Evolutionary conservation across 768 basidiomycete species (phyloP), one percentile per base, ranked within the genome.

Genomic region (Boletus subparvulus): DNA sequence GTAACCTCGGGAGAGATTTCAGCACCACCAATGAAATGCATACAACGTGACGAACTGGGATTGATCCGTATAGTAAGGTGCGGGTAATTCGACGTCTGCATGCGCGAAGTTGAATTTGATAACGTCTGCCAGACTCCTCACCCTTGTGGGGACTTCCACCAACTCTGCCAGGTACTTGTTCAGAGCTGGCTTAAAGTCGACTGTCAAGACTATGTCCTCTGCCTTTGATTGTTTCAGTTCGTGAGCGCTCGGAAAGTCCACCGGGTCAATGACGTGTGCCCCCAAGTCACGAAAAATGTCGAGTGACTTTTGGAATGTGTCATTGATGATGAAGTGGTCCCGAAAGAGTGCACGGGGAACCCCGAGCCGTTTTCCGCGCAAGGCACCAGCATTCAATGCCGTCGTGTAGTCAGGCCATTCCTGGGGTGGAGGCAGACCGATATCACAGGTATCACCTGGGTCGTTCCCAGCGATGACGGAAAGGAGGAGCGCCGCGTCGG

Each of bases 91-190:
- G 17, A 81, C 66, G 7, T 75, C 70, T 6, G 81, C 74, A 58
- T 87, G 78, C 6, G 72, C 75, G 37, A 76, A 69, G 64, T 88
- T 80, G 72, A 85, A 87, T 30, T 67, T 65, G 45, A 88, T 86
- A 35, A 87, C 61, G 42, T 85, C 83, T 12, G 78, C 83, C 7
- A 87, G 75, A 32, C 63, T 82, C 39, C 75, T 75, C 28, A 87
- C 84, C 3, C 83, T 83, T 0, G 85, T 81, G 0, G 87, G 85
- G 35, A 84, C 83, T 26, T 79, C 62, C 9, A 80, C 58, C 12
- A 87, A 68, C 6, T 66, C 72, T 30, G 74, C 63, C 28, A 80
- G 75, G 55, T 82, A 87, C 21, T 70, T 69, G 55, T 83, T 77
- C 1, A 69, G 42, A 33, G 60, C 67, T 39, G 79, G 82, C 74